Conservation (phyloP, 495 filamentous ascomycete genomes). For the Daldinia concentrica region DNA sequence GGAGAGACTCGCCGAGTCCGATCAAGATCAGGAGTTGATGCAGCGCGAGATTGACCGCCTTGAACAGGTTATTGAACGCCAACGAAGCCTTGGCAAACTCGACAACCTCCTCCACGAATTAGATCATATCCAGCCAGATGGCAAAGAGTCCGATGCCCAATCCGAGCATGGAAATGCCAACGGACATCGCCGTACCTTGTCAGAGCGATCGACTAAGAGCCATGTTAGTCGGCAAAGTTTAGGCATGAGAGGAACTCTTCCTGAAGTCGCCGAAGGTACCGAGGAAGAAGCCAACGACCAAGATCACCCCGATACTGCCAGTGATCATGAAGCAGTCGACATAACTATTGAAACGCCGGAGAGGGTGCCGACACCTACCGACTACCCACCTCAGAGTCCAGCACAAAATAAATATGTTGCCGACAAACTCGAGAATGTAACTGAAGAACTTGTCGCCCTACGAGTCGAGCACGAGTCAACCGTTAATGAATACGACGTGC, state of each 20-base stretch:
- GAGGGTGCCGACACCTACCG: constrained; percentile 29
- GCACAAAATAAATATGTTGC: constrained; percentile 86
- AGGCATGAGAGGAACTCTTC: constrained; percentile 60
- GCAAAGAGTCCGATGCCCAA: constrained; percentile 51
- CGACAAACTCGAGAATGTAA: constrained; percentile 92
- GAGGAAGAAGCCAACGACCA: constrained; percentile 54
- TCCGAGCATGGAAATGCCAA: constrained; percentile 52
- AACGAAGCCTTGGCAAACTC: constrained; percentile 92
- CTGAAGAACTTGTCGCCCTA: constrained; percentile 91
- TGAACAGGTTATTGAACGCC: constrained; percentile 94
- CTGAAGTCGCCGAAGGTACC: constrained; percentile 53
- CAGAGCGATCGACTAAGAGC: constrained; percentile 62
- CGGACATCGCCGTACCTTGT: constrained; percentile 55
- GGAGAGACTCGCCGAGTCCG: constrained; percentile 92
- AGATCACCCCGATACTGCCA: constrained; percentile 6
- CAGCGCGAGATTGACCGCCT: constrained; percentile 93
- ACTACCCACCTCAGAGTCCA: constrained; percentile 68
- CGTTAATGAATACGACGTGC: constrained; percentile 78
- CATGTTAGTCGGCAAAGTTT: constrained; percentile 61
- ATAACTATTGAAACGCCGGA: constrained; percentile 44
- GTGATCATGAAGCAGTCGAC: constrained; percentile 12
- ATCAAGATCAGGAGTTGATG: constrained; percentile 96
- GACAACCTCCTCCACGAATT: constrained; percentile 92
- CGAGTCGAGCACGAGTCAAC: constrained; percentile 89
- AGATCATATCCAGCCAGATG: constrained; percentile 78